Base-by-base conservation (phyloP, 805 yeast species). In the Sugiyamaella floridensis region DNA sequence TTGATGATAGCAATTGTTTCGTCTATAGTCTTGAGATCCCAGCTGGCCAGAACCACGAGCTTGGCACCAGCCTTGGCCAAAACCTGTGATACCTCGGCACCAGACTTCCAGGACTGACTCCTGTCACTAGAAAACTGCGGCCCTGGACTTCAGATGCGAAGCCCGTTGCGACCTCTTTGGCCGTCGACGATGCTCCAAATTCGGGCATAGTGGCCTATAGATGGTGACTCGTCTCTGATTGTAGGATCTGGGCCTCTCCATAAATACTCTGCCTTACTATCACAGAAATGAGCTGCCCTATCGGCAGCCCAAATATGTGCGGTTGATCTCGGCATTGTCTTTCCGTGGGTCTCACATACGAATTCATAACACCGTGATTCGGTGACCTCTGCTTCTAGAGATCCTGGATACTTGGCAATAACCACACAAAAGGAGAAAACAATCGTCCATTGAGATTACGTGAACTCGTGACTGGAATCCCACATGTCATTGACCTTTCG, bases 71-170 rank as follows among this genome's bases (percentile, higher is more conserved):
- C 16, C 28, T 40, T 48, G 12, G 57, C 55, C 16, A 29, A 9
- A 8, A 40, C 52, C 22, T 47, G 12, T 15, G 56, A 54, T 2
- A 54, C 43, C 41, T 55, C 56, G 2, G 58, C 51, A 7, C 56
- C 56, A 37, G 55, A 20, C 58, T 58, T 15, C 58, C 58, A 40
- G 37, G 34, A 16, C 54, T 55, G 16, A 41, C 44, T n/a, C 58
- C 58, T 1, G 58, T 55, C 2, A 55, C 43, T 9, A 50, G 32
- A 4, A 55, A 47, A 9, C 43, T 46, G 47, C 50, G 54, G 12
- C 52, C 58, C 29, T 49, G 54, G 43, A 54, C 53, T 8, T 51
- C 20, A n/a, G 45, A 47, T 3, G 48, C 19, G 22, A 53, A 53
- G 15, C 15, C 34, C 2, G 18, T 34, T 8, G 49, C 53, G 5